Evolutionary conservation across 2,329 filamentous ascomycete genomes (phyloP).

Genomic region (Colletotrichum sp.): DNA sequence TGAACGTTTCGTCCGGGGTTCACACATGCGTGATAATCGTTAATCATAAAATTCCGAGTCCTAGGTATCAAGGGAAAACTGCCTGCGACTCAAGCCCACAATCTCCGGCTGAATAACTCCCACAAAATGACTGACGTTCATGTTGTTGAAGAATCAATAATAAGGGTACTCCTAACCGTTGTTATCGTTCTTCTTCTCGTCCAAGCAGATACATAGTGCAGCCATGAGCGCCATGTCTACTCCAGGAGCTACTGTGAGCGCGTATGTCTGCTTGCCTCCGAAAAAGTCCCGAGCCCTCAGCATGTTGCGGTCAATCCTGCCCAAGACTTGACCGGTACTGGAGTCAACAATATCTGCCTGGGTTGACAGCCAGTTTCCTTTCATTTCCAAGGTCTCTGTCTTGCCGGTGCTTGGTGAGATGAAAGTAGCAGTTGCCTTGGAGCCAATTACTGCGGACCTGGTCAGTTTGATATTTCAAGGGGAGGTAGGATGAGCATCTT

Average conservation of each 20-base stretch:
- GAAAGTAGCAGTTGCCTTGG: conserved; percentile 63
- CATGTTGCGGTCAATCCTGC: conserved; percentile 62
- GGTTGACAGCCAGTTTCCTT: conserved; percentile 65
- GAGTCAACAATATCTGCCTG: conserved; percentile 62
- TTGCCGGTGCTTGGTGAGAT: conserved; percentile 49
- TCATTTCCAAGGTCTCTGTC: conserved; percentile 56
- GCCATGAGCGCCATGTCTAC: conserved; percentile 71
- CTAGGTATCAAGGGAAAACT: background rate
- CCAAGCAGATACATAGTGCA: conserved; percentile 71
- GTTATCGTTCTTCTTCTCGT: conserved; percentile 61
- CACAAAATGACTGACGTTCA: background rate
- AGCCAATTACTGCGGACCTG: conserved; percentile 48
- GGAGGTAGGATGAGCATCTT: background rate
- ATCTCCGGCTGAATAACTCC: background rate
- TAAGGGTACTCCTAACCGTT: background rate
- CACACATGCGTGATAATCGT: background rate
- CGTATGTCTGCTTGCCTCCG: conserved; percentile 69
- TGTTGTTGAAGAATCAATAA: background rate
- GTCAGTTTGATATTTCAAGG: background rate
- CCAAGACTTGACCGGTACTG: conserved; percentile 55
- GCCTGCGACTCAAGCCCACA: background rate
- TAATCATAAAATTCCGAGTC: background rate
- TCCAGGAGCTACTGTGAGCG: conserved; percentile 65
- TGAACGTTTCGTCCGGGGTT: background rate
- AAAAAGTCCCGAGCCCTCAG: conserved; percentile 63